Evolutionary conservation across 495 filamentous ascomycete species (phyloP), one percentile per base, ranked within the genome.

Genomic region (Podospora sp.): DNA sequence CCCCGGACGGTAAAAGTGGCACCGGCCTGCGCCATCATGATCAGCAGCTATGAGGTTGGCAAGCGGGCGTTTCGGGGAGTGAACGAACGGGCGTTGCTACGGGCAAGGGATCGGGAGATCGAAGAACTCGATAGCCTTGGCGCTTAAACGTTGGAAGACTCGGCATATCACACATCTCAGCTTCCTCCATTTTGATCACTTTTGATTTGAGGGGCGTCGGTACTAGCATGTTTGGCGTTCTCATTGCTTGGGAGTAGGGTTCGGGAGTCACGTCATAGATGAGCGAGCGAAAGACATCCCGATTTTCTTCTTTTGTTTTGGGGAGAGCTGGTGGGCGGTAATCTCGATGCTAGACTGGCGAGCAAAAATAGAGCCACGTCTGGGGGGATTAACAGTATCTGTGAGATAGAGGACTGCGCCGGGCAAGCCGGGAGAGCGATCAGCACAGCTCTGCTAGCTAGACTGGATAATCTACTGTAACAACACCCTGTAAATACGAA

Each of bases 11-110:
- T 99, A 55, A 98, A 98, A 72, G 94, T 98, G 6, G 94, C 95
- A 12, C 95, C 95, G 1, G 93, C 94, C 16, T 98, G 95, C 78
- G 95, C 96, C n/a, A 97, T 99, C 72, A 99, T 99, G 95, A 99
- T 99, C 68, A 96, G 92, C 65, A 96, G 88, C 64, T 99, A 98
- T 72, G 95, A 99, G 78, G 84, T 98, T 24, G 93, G 96, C 12
- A 99, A 99, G 85, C 90, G 89, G 75, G 90, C 90, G 77, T 94
- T 95, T 7, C 80, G 86, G 65, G 85, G 86, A 22, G 88, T 92
- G 63, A 97, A 99, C 71, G 90, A 94, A 73, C 82, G 86, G 55
- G 76, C 80, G 21, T 59, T 69, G 60, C 65, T 59, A 22, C 73
- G 69, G 61, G n/a, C 70, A 36, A 33, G 67, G 18, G 57, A 57